phyloP scores from a whole-genome alignment of 2,329 filamentous ascomycete genomes.

The Exophiala sideris region DNA sequence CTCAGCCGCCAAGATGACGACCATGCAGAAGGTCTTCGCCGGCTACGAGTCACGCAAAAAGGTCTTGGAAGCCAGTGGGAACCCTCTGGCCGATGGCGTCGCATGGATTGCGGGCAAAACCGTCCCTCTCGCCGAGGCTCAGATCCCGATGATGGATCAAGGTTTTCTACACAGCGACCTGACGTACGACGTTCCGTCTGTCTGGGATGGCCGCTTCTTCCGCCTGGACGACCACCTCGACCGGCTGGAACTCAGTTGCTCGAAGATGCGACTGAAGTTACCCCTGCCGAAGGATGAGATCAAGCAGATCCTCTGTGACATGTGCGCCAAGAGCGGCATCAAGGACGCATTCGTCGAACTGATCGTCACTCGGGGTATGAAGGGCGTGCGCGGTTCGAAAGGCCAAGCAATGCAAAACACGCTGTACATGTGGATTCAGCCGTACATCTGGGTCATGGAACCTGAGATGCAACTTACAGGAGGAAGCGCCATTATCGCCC shows the following conservation, averaged over 20 bases:
- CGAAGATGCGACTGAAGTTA: slow-evolving; percentile 45
- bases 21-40: slow-evolving; percentile 44
- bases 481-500: slow-evolving; percentile 44
- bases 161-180: slow-evolving; percentile 53
- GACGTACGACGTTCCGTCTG: slow-evolving; percentile 52
- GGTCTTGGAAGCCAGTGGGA: slow-evolving; percentile 35
- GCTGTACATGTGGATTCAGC: slow-evolving; percentile 49
- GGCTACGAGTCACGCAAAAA: slow-evolving; percentile 36
- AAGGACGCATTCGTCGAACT: slow-evolving; percentile 51
- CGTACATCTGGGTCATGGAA: slow-evolving; percentile 52
- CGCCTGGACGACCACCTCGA: slow-evolving; percentile 50
- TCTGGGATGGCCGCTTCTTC: slow-evolving; percentile 54
- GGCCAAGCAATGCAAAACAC: slow-evolving; percentile 38
- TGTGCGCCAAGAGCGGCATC: slow-evolving; percentile 48
- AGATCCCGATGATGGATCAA: slow-evolving; percentile 51
- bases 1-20: slow-evolving; percentile 36
- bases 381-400: slow-evolving; percentile 38
- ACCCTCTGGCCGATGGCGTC: slow-evolving; percentile 44
- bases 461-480: slow-evolving; percentile 42
- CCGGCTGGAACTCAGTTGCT: slow-evolving; percentile 44
- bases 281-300: slow-evolving; percentile 43
- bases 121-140: slow-evolving; percentile 45
- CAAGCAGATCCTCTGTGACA: slow-evolving; percentile 41
- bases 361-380: slow-evolving; percentile 50
- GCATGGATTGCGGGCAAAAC: slow-evolving; percentile 48